Evolutionary conservation across 805 yeast species (phyloP), one percentile per base, ranked within the genome.

Genomic region (Saturnispora mendoncae): DNA sequence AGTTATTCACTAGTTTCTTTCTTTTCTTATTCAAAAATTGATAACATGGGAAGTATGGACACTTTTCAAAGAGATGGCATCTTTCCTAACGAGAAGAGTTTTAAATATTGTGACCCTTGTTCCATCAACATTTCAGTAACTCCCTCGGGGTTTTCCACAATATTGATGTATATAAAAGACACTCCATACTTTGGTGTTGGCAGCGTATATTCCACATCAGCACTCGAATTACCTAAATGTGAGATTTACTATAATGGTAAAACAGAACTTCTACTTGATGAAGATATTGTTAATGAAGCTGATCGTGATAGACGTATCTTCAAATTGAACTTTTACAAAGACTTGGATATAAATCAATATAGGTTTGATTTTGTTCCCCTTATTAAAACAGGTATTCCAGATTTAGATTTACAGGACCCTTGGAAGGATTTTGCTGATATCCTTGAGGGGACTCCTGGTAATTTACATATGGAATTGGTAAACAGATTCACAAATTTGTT

Each of bases 381-480:
- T 9, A 33, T 35, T 3, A 40, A 42, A 19, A 44, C 48, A 8
- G 48, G 44, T 3, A 25, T 42, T 13, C 38, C 43, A 2, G 46
- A 44, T 18, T 18, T 44, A 4, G 51, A 49, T 25, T 42, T 41
- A 3, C 26, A 36, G 14, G 57, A 54, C 23, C 43, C 43, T 8
- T 53, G 59, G 59, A 52, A 50, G 37, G 42, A 42, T 10, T 41
- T 44, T 29, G 30, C 19, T 26, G 46, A 46, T 35, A 29, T 49
- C 37, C 14, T 39, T 5, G 43, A 47, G 33, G 34, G 36, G 4
- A 28, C 32, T n/a, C 42, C 47, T 4, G 46, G 35, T 6, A 43
- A 48, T 26, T 36, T 37, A 31, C 41, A 49, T 13, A 41, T 41
- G 7, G 47, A 39, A n/a, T 26, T 52, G 28, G 40, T 50, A 1